Conservation (phyloP, 2,329 filamentous ascomycete species). For the Chaetomiaceae sp. region DNA sequence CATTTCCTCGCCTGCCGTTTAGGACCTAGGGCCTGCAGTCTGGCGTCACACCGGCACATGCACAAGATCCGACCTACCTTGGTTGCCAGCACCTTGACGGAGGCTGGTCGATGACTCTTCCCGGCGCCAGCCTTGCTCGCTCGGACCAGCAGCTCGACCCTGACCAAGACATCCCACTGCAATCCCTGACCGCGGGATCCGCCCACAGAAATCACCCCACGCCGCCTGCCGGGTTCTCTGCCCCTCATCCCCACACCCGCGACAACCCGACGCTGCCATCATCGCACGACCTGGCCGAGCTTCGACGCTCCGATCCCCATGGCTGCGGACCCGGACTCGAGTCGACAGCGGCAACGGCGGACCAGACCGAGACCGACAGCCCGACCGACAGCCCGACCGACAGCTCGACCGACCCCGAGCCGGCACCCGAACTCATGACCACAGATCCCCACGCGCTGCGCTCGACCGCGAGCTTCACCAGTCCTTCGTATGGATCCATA, state of each 20-base stretch:
- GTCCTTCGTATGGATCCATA: conserved; percentile 34
- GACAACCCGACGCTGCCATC: conserved; percentile 5
- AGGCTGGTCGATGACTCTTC: conserved; percentile 22
- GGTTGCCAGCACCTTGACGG: no score
- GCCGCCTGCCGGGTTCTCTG: conserved; percentile 15
- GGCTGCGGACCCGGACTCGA: conserved; percentile 24
- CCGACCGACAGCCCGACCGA: conserved; percentile 18
- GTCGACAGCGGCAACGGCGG: conserved; percentile 17
- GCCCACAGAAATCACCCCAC: conserved; percentile 16
- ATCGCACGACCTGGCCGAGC: conserved; percentile 13
- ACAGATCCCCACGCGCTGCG: conserved; percentile 29
- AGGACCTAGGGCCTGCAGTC: no score
- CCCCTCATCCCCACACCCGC: conserved; percentile 4
- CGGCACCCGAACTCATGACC: conserved; percentile 26
- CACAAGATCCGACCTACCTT: not conserved
- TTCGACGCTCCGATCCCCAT: conserved; percentile 18
- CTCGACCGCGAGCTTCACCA: conserved; percentile 30
- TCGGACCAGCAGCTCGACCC: conserved; percentile 7
- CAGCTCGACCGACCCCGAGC: conserved; percentile 16
- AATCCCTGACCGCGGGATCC: conserved; percentile 19
- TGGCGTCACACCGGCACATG: no score
- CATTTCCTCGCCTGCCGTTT: no score
- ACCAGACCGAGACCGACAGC: conserved; percentile 20
- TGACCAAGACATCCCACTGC: conserved; percentile 21
- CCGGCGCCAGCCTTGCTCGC: conserved; percentile 5